A percentile compares a stretch with the other conserved stretches of the same genome.
Conservation (phyloP, 257 asterid species). For the Solanum ossicruentum region DNA sequence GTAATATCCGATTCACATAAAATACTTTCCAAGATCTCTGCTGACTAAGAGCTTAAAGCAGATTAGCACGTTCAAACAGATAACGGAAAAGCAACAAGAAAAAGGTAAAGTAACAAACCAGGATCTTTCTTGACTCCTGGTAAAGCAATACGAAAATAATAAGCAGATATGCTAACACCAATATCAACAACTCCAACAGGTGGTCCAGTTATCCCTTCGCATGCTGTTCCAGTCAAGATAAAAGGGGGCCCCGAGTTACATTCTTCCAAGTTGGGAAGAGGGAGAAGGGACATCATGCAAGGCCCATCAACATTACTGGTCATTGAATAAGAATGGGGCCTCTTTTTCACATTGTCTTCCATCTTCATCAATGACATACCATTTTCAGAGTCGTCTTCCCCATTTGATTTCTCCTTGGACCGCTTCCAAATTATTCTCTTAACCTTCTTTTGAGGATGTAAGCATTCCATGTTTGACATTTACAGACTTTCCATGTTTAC, state of each 20-base stretch:
- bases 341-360: conserved; percentile 13
- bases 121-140: conserved; percentile 92
- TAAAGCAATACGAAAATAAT: conserved; percentile 69
- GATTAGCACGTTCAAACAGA: background rate
- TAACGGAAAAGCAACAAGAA: background rate
- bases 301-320: conserved; percentile 7
- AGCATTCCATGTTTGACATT: conserved; percentile 25
- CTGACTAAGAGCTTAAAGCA: background rate
- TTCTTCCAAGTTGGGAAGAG: conserved; percentile 30
- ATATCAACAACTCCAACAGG: conserved; percentile 65
- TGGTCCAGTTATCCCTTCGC: conserved; percentile 42
- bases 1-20: background rate
- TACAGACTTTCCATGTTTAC: background rate
- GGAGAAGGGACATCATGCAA: conserved; percentile 44
- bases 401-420: conserved; percentile 11
- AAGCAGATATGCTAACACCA: conserved; percentile 52
- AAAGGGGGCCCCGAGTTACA: conserved; percentile 25
- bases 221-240: conserved; percentile 53
- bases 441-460: conserved; percentile 7
- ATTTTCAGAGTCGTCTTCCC: background rate
- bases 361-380: background rate
- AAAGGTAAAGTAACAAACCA: conserved; percentile 25
- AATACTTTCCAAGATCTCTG: background rate
- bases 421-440: conserved; percentile 32
- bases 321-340: background rate